Conservation (phyloP, 2,329 filamentous ascomycete species). For the Colletotrichum lupini region DNA sequence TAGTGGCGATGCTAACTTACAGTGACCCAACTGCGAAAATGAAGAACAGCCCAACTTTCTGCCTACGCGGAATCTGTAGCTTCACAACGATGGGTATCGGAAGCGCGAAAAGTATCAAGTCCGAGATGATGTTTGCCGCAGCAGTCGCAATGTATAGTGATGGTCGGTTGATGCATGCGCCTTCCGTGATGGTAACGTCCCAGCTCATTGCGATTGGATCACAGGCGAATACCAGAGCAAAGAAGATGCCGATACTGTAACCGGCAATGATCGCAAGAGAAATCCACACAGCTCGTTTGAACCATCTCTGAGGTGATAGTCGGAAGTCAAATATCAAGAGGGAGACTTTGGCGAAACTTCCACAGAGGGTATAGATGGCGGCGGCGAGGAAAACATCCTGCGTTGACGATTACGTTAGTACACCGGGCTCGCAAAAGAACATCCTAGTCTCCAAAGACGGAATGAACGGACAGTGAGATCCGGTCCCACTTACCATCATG, state of each 20-base stretch:
- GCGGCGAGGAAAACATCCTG: conserved; percentile 43
- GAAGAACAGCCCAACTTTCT: conserved; percentile 55
- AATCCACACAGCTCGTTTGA: conserved; percentile 44
- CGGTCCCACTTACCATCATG: conserved; percentile 37
- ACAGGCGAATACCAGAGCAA: conserved; percentile 51
- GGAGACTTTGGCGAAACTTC: conserved; percentile 49
- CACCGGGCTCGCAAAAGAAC: neutral
- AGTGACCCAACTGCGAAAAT: conserved; percentile 56
- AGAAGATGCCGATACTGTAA: conserved; percentile 48
- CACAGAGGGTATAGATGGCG: conserved; percentile 47
- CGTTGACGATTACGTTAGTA: neutral
- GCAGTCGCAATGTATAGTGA: conserved; percentile 60
- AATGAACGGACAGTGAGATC: neutral
- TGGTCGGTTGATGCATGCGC: conserved; percentile 56
- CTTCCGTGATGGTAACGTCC: conserved; percentile 44
- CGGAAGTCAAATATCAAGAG: conserved; percentile 51
- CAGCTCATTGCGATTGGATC: conserved; percentile 46
- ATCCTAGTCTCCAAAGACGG: neutral
- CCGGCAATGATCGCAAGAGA: conserved; percentile 43
- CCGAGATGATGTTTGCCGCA: conserved; percentile 57
- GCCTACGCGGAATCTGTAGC: conserved; percentile 56
- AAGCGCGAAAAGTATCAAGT: conserved; percentile 57
- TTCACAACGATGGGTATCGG: conserved; percentile 58
- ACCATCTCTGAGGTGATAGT: conserved; percentile 48
- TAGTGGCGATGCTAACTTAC: conserved; percentile 37